Conservation (phyloP, 176 grass and related monocot genomes). For the Oryza glaberrima region DNA sequence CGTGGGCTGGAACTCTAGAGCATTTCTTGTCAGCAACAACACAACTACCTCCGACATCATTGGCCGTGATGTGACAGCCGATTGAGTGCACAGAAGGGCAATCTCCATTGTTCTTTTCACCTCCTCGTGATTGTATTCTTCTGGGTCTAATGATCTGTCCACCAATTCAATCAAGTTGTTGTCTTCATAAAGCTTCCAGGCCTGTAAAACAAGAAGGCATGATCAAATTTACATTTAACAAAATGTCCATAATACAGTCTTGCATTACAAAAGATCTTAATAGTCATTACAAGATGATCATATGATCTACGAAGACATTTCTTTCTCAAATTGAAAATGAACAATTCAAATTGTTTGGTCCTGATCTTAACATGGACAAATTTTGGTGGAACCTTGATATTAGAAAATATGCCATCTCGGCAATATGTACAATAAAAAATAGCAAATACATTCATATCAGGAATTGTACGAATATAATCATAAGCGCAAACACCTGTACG, state of each 20-base stretch:
- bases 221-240: background rate
- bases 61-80: slow-evolving; percentile 60
- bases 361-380: slow-evolving; percentile 5
- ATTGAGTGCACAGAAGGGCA: slow-evolving; percentile 86
- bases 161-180: slow-evolving; percentile 57
- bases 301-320: slow-evolving; percentile 1
- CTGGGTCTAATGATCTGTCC: slow-evolving; percentile 58
- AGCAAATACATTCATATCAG: background rate
- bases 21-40: slow-evolving; percentile 62
- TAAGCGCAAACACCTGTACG: slow-evolving; percentile 1
- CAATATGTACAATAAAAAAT: slow-evolving; percentile 25
- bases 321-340: slow-evolving; percentile 11
- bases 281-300: slow-evolving; percentile 3
- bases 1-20: slow-evolving; percentile 46
- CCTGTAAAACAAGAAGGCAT: slow-evolving; percentile 45
- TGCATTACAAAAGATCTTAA: background rate
- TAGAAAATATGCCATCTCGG: no score
- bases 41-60: slow-evolving; percentile 82
- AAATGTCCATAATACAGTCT: no score
- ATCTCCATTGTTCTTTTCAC: slow-evolving; percentile 69
- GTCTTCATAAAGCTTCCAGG: slow-evolving; percentile 74
- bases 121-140: slow-evolving; percentile 60
- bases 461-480: background rate
- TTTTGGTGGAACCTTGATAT: background rate
- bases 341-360: slow-evolving; percentile 19